Base-by-base conservation (phyloP, 2,329 filamentous ascomycete species). In the Alternaria triticimaculans region DNA sequence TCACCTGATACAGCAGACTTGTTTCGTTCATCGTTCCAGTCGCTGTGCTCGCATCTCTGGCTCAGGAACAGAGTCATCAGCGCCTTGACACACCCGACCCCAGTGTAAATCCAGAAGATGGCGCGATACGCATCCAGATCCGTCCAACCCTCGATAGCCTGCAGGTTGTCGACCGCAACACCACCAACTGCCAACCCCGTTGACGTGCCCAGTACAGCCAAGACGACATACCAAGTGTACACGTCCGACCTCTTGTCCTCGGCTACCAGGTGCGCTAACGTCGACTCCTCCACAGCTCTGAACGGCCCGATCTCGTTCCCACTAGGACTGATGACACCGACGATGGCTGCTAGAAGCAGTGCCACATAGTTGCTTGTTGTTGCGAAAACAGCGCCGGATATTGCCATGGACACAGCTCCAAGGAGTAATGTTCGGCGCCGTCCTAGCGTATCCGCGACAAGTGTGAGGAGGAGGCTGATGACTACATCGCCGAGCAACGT, bases 81-180 rank as follows among this genome's bases (percentile, higher is more conserved):
- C 4, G 76, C 76, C 60, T 83, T 84, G 55, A 80, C 33, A 15
- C 77, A 62, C 1, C 82, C 83, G 5, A 83, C 73, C 2, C 71
- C 69, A 3, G 81, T 81, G 63, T 84, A 84, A 2, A 80, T 64
- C 76, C 78, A 81, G 66, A 84, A 84, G 3, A 84, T 72, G 0
- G 77, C 64, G 3, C 79, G 77, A 49, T 81, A 84, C 0, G 80
- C 77, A 30, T 77, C 77, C 26, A 81, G 56, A 28, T 77, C 73
- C 3, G 68, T 76, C 79, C 81, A 83, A 3, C 78, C 79, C 6
- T 67, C 61, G 20, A 66, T 55, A 0, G 65, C 63, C 21, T 78
- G 70, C 21, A 82, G 61, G 1, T 54, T 54, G 43, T 82, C 76
- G 46, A 82, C 77, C 2, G 78, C 67, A 62, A 78, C 78, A 3